phyloP scores from a whole-genome alignment of 805 yeast species.

The Candida michaelii region DNA sequence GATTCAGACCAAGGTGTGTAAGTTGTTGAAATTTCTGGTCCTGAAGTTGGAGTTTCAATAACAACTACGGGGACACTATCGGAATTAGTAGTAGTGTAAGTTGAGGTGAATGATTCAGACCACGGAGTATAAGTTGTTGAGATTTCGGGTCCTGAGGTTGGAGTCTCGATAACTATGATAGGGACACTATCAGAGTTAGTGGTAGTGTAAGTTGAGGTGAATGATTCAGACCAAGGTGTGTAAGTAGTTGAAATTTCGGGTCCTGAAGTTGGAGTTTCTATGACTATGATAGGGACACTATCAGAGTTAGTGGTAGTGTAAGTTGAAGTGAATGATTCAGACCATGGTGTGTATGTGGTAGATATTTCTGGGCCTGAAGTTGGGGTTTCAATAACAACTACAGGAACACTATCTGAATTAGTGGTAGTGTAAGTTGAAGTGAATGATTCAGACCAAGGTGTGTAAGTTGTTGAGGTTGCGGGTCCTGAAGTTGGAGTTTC shows the following conservation, averaged over 20 bases:
- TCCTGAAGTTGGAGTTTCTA: not conserved
- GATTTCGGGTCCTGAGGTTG: not conserved
- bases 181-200: not conserved
- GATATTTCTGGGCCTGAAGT: not conserved
- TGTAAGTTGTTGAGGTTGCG: not conserved
- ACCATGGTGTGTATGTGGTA: not conserved
- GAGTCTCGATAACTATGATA: not conserved
- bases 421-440: not conserved
- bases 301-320: not conserved
- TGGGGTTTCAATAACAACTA: not conserved
- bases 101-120: not conserved
- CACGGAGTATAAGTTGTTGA: not conserved
- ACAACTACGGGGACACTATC: not conserved
- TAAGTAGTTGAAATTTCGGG: not conserved
- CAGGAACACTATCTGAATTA: not conserved
- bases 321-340: not conserved
- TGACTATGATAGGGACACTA: not conserved
- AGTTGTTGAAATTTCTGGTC: not conserved
- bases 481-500: not conserved
- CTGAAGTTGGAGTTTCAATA: not conserved
- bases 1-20: not conserved
- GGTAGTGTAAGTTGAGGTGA: not conserved
- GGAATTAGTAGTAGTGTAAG: not conserved
- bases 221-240: not conserved
- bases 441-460: not conserved